These are phyloP conservation scores for Acacia melanoxylon DNA, from an alignment of 306 rosid species.

Conservation along the genomic window DNA sequence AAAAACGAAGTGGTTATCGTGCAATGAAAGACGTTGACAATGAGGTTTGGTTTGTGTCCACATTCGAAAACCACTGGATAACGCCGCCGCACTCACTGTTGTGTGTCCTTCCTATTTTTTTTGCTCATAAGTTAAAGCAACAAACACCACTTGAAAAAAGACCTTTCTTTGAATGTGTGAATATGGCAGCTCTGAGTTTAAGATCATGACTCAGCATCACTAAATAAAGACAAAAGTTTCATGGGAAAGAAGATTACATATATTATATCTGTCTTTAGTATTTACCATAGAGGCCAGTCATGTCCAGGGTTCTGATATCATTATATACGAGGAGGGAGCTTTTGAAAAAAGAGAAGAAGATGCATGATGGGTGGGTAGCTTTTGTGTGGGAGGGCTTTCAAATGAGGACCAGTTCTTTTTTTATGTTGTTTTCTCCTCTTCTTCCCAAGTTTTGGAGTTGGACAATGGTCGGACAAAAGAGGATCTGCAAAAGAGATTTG, in stretches of 20 bases:
- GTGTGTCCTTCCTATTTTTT: not conserved
- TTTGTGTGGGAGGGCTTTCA: slow-evolving; percentile 27
- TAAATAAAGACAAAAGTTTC: slow-evolving; percentile 11
- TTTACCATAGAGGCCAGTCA: not conserved
- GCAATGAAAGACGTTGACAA: not conserved
- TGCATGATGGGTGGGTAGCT: slow-evolving; percentile 12
- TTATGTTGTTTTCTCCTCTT: not conserved
- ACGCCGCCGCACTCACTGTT: not conserved
- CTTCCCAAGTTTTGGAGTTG: not conserved
- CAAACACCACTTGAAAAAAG: not conserved
- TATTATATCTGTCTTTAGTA: not conserved
- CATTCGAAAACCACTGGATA: not conserved
- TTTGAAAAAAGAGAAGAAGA: slow-evolving; percentile 5
- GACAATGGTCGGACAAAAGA: slow-evolving; percentile 44
- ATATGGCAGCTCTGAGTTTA: not conserved
- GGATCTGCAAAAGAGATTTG: slow-evolving; percentile 80
- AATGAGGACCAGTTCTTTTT: slow-evolving; percentile 31
- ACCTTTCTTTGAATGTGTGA: not conserved
- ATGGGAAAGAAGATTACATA: not conserved
- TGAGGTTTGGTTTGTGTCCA: not conserved
- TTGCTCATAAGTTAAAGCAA: not conserved
- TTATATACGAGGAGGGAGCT: not conserved
- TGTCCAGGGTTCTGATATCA: not conserved
- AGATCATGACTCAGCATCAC: not conserved
- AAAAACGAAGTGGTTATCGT: not conserved